phyloP scores from a whole-genome alignment of 352 stramenopile species.

The Globisporangium acanthophoron region DNA sequence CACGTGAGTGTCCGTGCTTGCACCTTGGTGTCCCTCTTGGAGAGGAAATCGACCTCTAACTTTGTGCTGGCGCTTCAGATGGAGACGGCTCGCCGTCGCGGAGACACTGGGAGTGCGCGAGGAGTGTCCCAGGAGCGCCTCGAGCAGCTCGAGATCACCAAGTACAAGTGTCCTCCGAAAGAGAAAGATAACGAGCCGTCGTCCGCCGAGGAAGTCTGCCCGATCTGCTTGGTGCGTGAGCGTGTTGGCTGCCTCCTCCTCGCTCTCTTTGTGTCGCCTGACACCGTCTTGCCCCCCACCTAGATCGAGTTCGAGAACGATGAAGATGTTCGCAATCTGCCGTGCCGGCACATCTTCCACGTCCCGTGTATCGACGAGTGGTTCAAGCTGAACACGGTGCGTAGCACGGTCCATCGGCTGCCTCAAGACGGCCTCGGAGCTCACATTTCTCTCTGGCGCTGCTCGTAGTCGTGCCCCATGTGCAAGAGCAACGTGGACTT shows the following conservation, averaged over 20 bases:
- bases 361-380: constrained; percentile 87
- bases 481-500: constrained; percentile 77
- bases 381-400: constrained; percentile 83
- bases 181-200: constrained; percentile 1
- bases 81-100: constrained; percentile 39
- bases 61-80: constrained; percentile 23
- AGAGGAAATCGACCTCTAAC: background rate
- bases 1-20: constrained; percentile 27
- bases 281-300: background rate
- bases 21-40: background rate
- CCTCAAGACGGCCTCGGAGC: too few relatives aligned
- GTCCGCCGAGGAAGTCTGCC: constrained; percentile 56
- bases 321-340: constrained; percentile 69
- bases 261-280: too few relatives aligned
- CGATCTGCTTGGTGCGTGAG: constrained; percentile 59
- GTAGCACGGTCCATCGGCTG: constrained; percentile 7
- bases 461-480: constrained; percentile 63
- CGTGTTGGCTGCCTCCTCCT: background rate
- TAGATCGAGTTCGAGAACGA: constrained; percentile 76
- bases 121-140: constrained; percentile 61
- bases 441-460: background rate
- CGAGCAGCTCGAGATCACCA: constrained; percentile 53
- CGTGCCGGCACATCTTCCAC: constrained; percentile 88
- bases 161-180: constrained; percentile 39
- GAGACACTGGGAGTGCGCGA: constrained; percentile 29